phyloP scores from a whole-genome alignment of 768 basidiomycete genomes.

The Boletus reticulatus region DNA sequence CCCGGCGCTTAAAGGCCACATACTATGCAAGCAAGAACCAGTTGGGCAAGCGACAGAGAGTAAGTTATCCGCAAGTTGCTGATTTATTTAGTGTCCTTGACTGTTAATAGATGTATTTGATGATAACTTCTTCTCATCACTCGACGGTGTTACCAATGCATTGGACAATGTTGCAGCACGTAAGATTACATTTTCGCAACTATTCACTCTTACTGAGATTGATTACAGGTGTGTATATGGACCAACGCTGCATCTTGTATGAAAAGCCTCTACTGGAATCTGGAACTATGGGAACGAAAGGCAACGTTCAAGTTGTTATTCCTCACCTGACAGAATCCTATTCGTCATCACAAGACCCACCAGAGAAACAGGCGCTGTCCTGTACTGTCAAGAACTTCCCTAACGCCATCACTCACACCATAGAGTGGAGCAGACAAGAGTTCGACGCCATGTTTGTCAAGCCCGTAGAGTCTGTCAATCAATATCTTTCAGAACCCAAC shows the following conservation, averaged over 20 bases:
- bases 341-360: conserved; percentile 96
- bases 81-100: conserved; percentile 11
- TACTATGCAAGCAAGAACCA: conserved; percentile 85
- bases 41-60: conserved; percentile 93
- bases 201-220: conserved; percentile 1
- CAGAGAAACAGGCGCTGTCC: conserved; percentile 94
- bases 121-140: conserved; percentile 79
- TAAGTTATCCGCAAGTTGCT: conserved; percentile 38
- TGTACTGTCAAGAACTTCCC: conserved; percentile 99
- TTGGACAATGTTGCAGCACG: conserved; percentile 96
- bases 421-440: conserved; percentile 95
- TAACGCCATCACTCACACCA: conserved; percentile 95
- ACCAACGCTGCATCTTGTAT: conserved; percentile 95
- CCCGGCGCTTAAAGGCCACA: conserved; percentile 82
- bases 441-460: conserved; percentile 94
- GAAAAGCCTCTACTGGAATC: conserved; percentile 95
- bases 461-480: conserved; percentile 90
- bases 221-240: conserved; percentile 90
- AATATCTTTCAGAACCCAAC: conserved; percentile 95
- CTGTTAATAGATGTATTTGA: conserved; percentile 70
- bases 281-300: conserved; percentile 97
- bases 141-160: conserved; percentile 97
- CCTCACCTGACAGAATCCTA: conserved; percentile 96
- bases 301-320: conserved; percentile 93
- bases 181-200: conserved; percentile 37